Base-by-base conservation (phyloP, 208 protist genomes). In the Acanthamoeba quina region DNA sequence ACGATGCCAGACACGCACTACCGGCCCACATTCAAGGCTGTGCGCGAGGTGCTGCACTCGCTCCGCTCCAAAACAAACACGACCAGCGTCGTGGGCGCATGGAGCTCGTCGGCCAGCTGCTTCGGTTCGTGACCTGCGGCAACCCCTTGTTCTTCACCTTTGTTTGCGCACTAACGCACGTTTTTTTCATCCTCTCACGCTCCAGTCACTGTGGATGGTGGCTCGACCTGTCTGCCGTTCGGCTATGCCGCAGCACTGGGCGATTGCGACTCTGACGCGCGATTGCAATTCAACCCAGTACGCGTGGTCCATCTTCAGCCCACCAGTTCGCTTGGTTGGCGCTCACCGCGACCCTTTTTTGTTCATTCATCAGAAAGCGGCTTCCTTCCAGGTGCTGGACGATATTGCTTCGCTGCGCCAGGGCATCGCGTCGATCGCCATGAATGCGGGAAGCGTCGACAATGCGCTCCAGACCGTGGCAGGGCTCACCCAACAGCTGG, bases 341-440 rank as follows among this genome's bases (percentile, higher is more conserved):
- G 29, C 31, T 47, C 70, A 80, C 70, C 6, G 58, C 3, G 0
- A 83, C 44, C 31, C 21, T 29, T 68, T 68, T 13, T 68, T 68
- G 10, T 47, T 19, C 47, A 24, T 19, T n/a, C 62, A 5, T n/a
- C 21, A 85, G 44, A 26, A 26, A 34, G 76, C 47, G 21, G 11
- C 76, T n/a, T 29, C 15, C 19, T 85, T 26, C 47, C 76, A n/a
- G 15, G 76, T 85, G 15, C 47, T 85, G 76, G 47, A 60, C 47
- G 76, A 85, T 24, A 24, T 85, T 17, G 31, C 76, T 11, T 85
- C 76, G n/a, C 76, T 85, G 37, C 76, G 76, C 0, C 76, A 85
- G 76, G 76, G 76, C 15, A 24, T 85, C 17, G 76, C 76, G 7
- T 26, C 76, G 11, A 85, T 60, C 21, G 44, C 31, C 19, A 85